A percentile compares a stretch with the other conserved stretches of the same genome.
These are phyloP conservation scores for Solanum megistacrolobum DNA, from an alignment of 257 asterid genomes.

Conservation along the genomic window DNA sequence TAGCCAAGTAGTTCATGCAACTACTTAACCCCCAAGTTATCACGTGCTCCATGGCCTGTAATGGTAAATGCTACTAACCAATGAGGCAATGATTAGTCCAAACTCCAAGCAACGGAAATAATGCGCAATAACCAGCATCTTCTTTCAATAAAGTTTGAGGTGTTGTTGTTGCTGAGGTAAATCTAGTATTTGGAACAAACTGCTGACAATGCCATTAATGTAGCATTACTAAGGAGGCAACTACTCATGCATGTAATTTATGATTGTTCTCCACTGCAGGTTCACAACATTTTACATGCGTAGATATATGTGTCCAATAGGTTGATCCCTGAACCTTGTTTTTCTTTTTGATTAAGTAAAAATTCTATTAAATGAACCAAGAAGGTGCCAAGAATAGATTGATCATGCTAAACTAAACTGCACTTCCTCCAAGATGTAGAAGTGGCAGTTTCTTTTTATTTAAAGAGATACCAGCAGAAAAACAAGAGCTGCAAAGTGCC, in stretches of 20 bases:
- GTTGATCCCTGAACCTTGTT: not conserved
- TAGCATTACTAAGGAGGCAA: not conserved
- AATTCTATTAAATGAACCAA: not conserved
- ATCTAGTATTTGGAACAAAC: not conserved
- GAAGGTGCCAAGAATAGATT: not conserved
- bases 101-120: not conserved
- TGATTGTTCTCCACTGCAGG: not conserved
- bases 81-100: not conserved
- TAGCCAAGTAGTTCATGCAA: not conserved
- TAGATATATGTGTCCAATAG: not conserved
- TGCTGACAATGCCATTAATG: not conserved
- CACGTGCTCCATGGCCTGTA: not conserved
- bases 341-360: not conserved
- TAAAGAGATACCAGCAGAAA: not conserved
- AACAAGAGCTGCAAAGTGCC: not conserved
- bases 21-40: not conserved
- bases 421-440: not conserved
- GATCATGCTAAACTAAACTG: not conserved
- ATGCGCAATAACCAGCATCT: not conserved
- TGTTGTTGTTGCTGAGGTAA: not conserved
- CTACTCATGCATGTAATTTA: not conserved
- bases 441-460: not conserved
- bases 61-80: not conserved
- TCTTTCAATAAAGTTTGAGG: not conserved
- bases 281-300: not conserved